phyloP scores from a whole-genome alignment of 2,329 filamentous ascomycete genomes.

The Balansia obtecta region DNA sequence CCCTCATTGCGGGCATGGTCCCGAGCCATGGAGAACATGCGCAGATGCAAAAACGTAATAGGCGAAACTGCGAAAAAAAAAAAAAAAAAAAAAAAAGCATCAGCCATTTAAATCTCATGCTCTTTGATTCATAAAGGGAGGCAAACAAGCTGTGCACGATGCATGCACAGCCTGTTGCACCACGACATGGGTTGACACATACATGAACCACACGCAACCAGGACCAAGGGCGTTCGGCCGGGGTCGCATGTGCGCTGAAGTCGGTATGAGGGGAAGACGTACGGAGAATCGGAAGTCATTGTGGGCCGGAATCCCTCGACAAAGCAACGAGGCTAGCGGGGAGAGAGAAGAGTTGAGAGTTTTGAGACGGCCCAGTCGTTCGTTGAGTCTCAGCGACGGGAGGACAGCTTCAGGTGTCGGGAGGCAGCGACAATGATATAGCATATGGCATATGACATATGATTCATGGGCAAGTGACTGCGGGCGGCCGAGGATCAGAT shows the following conservation, averaged over 20 bases:
- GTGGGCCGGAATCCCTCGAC: constrained; percentile 4
- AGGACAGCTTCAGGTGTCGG: background rate
- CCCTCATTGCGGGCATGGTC: constrained; percentile 53
- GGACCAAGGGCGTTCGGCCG: constrained; percentile 3
- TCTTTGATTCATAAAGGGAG: no score
- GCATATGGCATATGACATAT: background rate
- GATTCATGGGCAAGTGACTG: background rate
- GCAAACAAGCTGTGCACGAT: background rate
- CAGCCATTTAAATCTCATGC: background rate
- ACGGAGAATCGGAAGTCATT: constrained; percentile 21
- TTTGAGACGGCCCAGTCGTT: background rate
- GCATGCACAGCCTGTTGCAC: background rate
- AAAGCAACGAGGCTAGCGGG: background rate
- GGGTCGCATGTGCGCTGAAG: constrained; percentile 40
- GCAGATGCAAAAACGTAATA: constrained; percentile 63
- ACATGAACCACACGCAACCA: constrained; percentile 49
- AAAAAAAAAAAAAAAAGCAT: no score
- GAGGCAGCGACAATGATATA: background rate
- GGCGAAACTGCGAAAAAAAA: constrained; percentile 49
- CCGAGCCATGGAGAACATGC: constrained; percentile 80
- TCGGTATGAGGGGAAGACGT: constrained; percentile 46
- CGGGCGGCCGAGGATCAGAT: background rate
- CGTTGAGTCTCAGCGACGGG: background rate
- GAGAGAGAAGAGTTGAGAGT: background rate
- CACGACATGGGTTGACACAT: constrained; percentile 7